Evolutionary conservation across 2,329 filamentous ascomycete species (phyloP), one percentile per base, ranked within the genome.

Genomic region (Colletotrichum spinosum): DNA sequence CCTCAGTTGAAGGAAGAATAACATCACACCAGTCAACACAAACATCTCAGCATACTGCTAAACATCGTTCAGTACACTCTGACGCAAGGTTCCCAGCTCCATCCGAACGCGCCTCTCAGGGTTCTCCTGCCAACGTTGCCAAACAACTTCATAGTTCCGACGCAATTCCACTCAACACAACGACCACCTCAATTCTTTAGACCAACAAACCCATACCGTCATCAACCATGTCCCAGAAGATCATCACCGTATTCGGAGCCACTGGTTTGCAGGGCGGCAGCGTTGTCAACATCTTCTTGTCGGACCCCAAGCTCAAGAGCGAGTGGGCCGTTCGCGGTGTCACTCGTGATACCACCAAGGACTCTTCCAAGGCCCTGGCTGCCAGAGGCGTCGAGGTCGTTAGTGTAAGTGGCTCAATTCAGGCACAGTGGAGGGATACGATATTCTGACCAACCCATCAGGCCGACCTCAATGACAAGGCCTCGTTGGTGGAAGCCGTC

Each of bases 211-310:
- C 25, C 25, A 15, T 15, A 46, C 44, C 10, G 53, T 10, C 5
- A 15, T 11, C 41, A 42, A 60, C 48, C 65, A 69, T 69, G 68
- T 8, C 62, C 59, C 68, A 69, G 60, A 84, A 83, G 69, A 76
- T 85, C 70, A 79, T 88, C 71, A 83, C 83, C 49, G 79, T 90
- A 11, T 84, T 89, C 69, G 86, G 86, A 35, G 83, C 86, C 48
- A 89, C 86, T 15, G 86, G 87, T 63, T 82, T 84, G 64, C 88
- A 90, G 75, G 88, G 88, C 53, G 83, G 84, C 67, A 85, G 84
- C 8, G 79, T 89, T 50, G 82, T 86, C 55, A 33, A 76, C 79
- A 70, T 74, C 3, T 78, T 79, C 67, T 69, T 78, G 45, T 70
- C 70, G 42, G 75, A 79, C 51, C 60, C 82, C 0, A 75, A 80